Conservation (phyloP, 2,329 filamentous ascomycete species). For the Hypoxylon sp. region DNA sequence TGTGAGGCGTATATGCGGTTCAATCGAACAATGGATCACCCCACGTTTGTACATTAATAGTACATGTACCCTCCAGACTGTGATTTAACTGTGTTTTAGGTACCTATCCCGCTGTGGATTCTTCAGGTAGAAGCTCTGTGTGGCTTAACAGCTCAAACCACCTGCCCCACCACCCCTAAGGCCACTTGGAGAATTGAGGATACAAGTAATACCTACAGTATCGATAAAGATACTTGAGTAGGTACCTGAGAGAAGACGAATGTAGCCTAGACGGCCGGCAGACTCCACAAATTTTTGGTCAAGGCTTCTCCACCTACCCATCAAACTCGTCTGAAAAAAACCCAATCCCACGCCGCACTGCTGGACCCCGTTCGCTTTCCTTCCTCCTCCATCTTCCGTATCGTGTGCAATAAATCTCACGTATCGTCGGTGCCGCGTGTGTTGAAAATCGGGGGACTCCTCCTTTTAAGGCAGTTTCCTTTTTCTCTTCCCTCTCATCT, state of each 20-base stretch:
- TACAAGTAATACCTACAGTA: not conserved
- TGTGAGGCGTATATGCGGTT: conserved; percentile 16
- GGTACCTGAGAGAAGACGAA: no score
- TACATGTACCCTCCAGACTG: not conserved
- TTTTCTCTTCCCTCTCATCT: conserved; percentile 57
- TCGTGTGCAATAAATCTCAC: conserved; percentile 56
- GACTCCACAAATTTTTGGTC: conserved; percentile 29
- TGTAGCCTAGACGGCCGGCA: conserved; percentile 4
- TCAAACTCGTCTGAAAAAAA: conserved; percentile 45
- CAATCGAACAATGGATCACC: conserved; percentile 24
- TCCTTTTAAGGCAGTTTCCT: conserved; percentile 61
- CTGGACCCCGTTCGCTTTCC: conserved; percentile 51
- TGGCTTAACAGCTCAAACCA: conserved; percentile 32
- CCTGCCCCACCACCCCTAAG: not conserved
- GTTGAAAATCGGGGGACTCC: conserved; percentile 59
- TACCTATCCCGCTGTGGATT: not conserved
- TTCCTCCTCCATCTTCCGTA: conserved; percentile 55
- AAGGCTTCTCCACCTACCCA: conserved; percentile 43
- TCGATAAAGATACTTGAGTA: conserved; percentile 3
- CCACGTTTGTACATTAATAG: conserved; percentile 28
- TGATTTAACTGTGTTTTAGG: conserved; percentile 3
- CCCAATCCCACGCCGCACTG: conserved; percentile 44
- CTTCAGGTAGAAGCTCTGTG: conserved; percentile 4
- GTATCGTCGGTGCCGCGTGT: conserved; percentile 56
- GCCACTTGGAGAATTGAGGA: conserved; percentile 1